A percentile compares a stretch with the other conserved stretches of the same genome.
These are phyloP conservation scores for Trypanosomatidae sp. DNA, from an alignment of 208 protist genomes.

Conservation along the genomic window DNA sequence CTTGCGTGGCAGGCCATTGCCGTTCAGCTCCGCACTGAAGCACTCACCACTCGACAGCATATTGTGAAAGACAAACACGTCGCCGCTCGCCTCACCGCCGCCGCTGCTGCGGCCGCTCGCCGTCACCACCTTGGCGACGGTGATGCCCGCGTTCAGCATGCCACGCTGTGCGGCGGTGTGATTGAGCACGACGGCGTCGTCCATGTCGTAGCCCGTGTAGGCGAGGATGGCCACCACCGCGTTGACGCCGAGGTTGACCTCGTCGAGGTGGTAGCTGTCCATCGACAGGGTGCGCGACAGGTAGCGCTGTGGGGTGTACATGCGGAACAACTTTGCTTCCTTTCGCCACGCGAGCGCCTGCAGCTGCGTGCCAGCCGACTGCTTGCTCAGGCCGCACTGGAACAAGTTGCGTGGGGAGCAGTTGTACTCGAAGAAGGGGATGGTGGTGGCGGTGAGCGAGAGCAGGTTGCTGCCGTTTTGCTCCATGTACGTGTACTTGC, in stretches of 20 bases:
- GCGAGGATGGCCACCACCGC: constrained; percentile 98
- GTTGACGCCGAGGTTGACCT: constrained; percentile 97
- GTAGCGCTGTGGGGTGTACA: constrained; percentile 96
- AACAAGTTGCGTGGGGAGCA: constrained; percentile 99
- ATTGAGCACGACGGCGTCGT: constrained; percentile 99
- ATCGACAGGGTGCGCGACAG: constrained; percentile 89
- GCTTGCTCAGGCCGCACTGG: constrained; percentile 99
- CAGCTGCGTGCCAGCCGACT: constrained; percentile 97
- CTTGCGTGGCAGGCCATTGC: constrained; percentile 55
- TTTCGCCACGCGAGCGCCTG: constrained; percentile 86
- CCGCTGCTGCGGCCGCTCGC: constrained; percentile 28
- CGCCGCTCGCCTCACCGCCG: constrained; percentile 27
- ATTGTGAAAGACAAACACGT: constrained; percentile 81
- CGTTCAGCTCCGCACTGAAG: constrained; percentile 44
- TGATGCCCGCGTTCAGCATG: constrained; percentile 95
- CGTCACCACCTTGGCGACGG: constrained; percentile 75
- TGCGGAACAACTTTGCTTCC: constrained; percentile 98
- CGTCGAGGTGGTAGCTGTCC: constrained; percentile 92
- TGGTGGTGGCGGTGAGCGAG: constrained; percentile 94
- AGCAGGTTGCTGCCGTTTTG: constrained; percentile 93
- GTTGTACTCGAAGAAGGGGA: constrained; percentile 99
- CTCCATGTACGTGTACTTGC: constrained; percentile 92
- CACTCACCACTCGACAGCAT: constrained; percentile 47
- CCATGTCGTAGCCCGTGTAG: constrained; percentile 99
- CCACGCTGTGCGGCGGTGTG: constrained; percentile 96